Evolutionary conservation across 2,329 filamentous ascomycete species (phyloP).

Genomic region (Paecilomyces variotii): DNA sequence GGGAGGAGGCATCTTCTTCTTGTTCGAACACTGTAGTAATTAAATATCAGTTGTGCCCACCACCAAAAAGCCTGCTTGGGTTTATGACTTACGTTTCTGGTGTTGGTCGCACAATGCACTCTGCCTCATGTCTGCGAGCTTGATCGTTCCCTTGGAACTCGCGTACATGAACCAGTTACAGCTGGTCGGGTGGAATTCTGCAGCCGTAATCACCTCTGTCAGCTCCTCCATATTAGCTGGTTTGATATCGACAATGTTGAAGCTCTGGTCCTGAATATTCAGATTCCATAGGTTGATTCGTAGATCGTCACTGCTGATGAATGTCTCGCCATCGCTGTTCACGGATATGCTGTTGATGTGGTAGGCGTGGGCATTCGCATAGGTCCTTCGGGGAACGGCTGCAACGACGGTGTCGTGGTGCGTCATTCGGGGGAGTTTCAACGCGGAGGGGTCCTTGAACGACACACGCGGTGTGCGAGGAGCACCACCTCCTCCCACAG

Average conservation of each 20-base stretch:
- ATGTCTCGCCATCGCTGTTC: conserved; percentile 98
- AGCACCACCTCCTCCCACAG: conserved; percentile 66
- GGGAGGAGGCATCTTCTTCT: conserved; percentile 92
- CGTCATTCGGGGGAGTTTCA: conserved; percentile 92
- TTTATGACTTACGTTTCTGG: conserved; percentile 66
- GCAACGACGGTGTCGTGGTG: conserved; percentile 98
- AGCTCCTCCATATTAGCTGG: conserved; percentile 99
- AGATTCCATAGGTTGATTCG: conserved; percentile 98
- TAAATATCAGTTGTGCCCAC: conserved; percentile 8
- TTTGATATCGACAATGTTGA: conserved; percentile 99
- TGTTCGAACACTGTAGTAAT: conserved; percentile 78
- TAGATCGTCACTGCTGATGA: conserved; percentile 96
- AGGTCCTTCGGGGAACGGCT: conserved; percentile 89
- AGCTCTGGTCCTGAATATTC: conserved; percentile 98
- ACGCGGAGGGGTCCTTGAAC: conserved; percentile 71
- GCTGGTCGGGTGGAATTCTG: conserved; percentile 92
- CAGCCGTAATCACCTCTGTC: conserved; percentile 96
- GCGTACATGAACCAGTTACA: conserved; percentile 99
- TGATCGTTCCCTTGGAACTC: conserved; percentile 97
- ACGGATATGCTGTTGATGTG: conserved; percentile 99
- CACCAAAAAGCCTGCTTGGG: background rate
- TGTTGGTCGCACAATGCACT: conserved; percentile 94
- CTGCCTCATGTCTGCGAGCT: conserved; percentile 96
- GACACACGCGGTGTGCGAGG: conserved; percentile 63
- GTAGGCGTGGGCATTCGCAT: conserved; percentile 96